Base-by-base conservation (phyloP, 495 filamentous ascomycete species). In the Schizothecium vesticola region DNA sequence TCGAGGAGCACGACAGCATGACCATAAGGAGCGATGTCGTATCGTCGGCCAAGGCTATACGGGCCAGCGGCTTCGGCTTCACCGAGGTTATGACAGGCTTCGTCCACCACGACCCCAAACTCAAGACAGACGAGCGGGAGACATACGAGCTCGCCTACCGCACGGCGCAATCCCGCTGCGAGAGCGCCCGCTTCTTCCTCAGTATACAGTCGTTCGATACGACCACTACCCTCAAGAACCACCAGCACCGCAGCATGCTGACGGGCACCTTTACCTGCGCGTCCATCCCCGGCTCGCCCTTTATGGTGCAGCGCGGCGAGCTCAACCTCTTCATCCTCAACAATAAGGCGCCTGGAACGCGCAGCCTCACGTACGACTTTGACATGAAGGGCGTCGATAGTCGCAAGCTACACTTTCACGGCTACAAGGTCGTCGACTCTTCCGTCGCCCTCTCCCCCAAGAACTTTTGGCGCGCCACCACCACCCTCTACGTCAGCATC, bases 21-120 rank as follows among this genome's bases (percentile, higher is more conserved):
- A 67, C 61, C 24, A 67, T 68, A 33, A 82, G 83, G 0, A 77
- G 75, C 23, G 68, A 80, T 3, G 73, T 81, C 2, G 83, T 87
- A 51, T 66, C 68, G 25, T 66, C 69, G 13, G 85, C 85, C 3
- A 73, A 74, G 21, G 81, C 79, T 3, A 65, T 79, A 59, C 76
- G 81, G 31, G 77, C 81, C 13, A 77, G 74, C 67, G 86, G 87
- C 2, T 80, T 86, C 67, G 84, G 83, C 51, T 90, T 89, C 67
- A 84, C 83, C n/a, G 87, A 89, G 78, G 82, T 89, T 70, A 88
- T 89, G 86, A 84, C 85, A 16, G 88, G 88, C 21, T 83, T 81
- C 65, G 79, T 90, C 22, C 85, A 90, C 73, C 73, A 83, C 62
- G 83, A 86, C 23, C 72, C 75, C 13, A 79, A 80, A 22, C 81